A percentile compares a stretch with the other conserved stretches of the same genome.
Conservation (phyloP, 2,329 filamentous ascomycete genomes). For the Fusarium mangiferae region DNA sequence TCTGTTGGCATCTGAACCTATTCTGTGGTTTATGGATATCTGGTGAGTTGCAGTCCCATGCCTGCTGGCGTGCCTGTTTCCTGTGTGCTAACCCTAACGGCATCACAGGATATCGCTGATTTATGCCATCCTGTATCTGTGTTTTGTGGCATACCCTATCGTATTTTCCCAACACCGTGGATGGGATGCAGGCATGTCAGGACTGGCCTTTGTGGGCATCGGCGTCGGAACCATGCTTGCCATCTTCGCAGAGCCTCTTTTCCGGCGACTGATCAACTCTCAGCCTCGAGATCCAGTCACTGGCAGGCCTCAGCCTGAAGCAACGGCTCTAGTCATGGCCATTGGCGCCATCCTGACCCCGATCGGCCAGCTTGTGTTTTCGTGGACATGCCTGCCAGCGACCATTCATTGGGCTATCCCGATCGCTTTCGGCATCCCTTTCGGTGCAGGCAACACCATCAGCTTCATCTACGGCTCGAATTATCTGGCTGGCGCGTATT, state of each 20-base stretch:
- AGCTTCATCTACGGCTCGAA: conserved; percentile 87
- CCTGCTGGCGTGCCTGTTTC: not conserved
- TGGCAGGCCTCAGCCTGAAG: conserved; percentile 78
- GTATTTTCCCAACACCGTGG: conserved; percentile 80
- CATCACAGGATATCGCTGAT: conserved; percentile 76
- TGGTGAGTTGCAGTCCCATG: conserved; percentile 59
- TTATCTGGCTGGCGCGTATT: conserved; percentile 82
- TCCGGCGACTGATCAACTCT: conserved; percentile 80
- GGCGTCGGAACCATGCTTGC: conserved; percentile 71
- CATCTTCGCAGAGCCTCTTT: conserved; percentile 74
- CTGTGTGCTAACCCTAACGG: conserved; percentile 27
- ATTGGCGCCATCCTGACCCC: conserved; percentile 80
- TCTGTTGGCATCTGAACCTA: conserved; percentile 83
- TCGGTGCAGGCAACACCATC: conserved; percentile 79
- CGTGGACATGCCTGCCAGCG: conserved; percentile 84
- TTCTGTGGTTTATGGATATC: conserved; percentile 75
- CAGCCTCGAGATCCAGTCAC: conserved; percentile 81
- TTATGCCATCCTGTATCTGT: conserved; percentile 88
- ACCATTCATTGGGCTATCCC: conserved; percentile 85
- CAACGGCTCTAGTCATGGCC: conserved; percentile 82
- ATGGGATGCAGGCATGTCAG: conserved; percentile 78
- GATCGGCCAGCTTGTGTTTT: conserved; percentile 84
- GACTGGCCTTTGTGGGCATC: conserved; percentile 80
- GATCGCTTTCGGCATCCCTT: conserved; percentile 81
- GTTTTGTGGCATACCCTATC: conserved; percentile 90